Evolutionary conservation across 805 yeast species (phyloP), one percentile per base, ranked within the genome.

Genomic region (Ogataea degrootiae): DNA sequence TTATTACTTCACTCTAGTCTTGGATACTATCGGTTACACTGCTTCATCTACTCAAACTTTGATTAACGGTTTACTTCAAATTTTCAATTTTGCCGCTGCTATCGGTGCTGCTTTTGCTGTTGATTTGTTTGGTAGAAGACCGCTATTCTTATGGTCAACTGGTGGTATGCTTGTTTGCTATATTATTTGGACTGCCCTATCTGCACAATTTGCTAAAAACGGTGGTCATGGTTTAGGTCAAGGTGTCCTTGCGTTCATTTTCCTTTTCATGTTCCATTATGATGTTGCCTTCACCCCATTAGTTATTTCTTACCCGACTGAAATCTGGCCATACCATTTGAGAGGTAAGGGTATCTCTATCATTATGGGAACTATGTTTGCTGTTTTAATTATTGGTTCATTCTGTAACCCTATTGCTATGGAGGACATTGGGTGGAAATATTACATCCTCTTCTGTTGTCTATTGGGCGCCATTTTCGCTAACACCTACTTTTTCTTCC

Each of bases 261-360:
- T 55, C 34, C 42, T 55, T 26, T 51, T 62, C 69, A 68, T 68
- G 59, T 57, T 61, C 47, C 60, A 63, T 35, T 75, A 74, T 59
- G 67, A 73, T 58, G 59, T 71, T 38, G 77, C 75, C 34, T 55
- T 65, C 46, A 73, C 73, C 47, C 79, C 78, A 45, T 63, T 74
- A 45, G 74, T 78, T 43, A 66, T 61, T 56, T 55, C 74, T 41
- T 76, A 75, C 54, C 38, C 48, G 7, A 55, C 68, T 39, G 73
- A 80, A 59, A 73, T 79, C 15, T 81, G 76, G 60, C 79, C 78
- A 37, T 66, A 77, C 54, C 70, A 76, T 46, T 71, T 82, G 34
- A 75, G 85, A 64, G 73, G 84, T 14, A 68, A 77, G 50, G 86
- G 87, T 53, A 79, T 80, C 81, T 74, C 85, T 21, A 29, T 52